Evolutionary conservation across 371 early-diverging fungal species (phyloP).

Genomic region (Phascolomyces articulosus): DNA sequence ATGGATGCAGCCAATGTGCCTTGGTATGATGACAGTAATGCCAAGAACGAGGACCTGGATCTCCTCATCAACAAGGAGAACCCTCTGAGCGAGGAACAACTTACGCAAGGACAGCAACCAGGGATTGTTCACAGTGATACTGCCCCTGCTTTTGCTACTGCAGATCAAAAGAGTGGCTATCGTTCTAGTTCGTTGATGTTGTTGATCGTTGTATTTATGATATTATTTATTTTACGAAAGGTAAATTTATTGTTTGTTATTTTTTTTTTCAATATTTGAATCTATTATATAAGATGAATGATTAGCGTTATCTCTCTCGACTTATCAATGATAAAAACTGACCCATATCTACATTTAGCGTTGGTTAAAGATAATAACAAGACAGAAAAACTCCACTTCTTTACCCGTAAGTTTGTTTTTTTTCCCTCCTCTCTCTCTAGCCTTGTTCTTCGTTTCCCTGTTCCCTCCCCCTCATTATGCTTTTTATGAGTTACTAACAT

Average conservation of each 20-base stretch:
- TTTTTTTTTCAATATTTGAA: too few relatives aligned
- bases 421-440: neutral
- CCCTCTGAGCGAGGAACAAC: neutral
- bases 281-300: too few relatives aligned
- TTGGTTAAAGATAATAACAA: neutral
- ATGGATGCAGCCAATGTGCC: slow-evolving; percentile 1
- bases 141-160: neutral
- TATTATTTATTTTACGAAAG: slow-evolving; percentile 2
- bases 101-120: neutral
- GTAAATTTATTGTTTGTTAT: neutral
- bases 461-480: neutral
- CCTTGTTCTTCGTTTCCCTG: neutral
- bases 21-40: neutral
- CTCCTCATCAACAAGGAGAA: slow-evolving; percentile 1
- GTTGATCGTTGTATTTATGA: neutral
- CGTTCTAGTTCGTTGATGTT: neutral
- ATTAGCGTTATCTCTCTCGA: too few relatives aligned
- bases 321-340: neutral
- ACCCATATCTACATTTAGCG: neutral
- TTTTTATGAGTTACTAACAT: neutral
- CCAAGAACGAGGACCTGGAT: slow-evolving; percentile 4
- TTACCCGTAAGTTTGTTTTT: neutral
- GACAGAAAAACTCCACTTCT: neutral
- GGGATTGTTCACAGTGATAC: neutral
- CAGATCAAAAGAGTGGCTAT: neutral